Evolutionary conservation across 306 rosid genomes (phyloP), one percentile per base, ranked within the genome.

Genomic region (Sesbania bispinosa): DNA sequence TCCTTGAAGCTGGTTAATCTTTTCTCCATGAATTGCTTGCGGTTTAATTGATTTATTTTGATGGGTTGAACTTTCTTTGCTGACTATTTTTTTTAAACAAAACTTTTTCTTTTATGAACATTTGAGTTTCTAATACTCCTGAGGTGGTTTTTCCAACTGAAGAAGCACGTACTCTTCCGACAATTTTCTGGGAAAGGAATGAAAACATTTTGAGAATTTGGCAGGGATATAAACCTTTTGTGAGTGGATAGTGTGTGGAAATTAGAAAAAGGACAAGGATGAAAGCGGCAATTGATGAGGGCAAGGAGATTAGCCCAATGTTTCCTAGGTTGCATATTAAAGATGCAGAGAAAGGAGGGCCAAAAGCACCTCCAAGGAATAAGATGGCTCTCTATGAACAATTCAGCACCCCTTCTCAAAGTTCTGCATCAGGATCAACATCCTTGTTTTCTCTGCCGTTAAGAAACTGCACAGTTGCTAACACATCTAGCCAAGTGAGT

Each of bases 371-470:
- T 41, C 89, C 92, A 74, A 88, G 96, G 82, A 88, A 87, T 79
- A 91, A 91, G 58, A 91, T 88, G 97, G 96, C 92, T 82, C 88
- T 88, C 35, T 83, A 83, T 76, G 90, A 86, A 75, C 87, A 83
- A 75, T 78, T 82, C 69, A 82, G 76, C 70, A 67, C 73, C 16
- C 86, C 95, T 77, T 80, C 88, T 71, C 93, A 80, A 68, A 77
- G 46, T 65, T 64, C 52, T 80, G 52, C 76, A 30, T 35, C 35
- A 10, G 71, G 43, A 24, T 26, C 87, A 62, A 55, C 80, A 46
- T 77, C 96, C 13, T 76, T 67, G 60, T 77, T 82, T 81, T 77
- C 88, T 33, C 67, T 58, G 21, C 79, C 73, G 0, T 63, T 78
- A 68, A 77, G 75, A 64, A 77, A 76, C 53, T 75, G 36, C 66